Percentiles rank a stretch among this genome's conserved stretches.
phyloP scores from a whole-genome alignment of 345 rosid species.

The Lumnitzera racemosa region DNA sequence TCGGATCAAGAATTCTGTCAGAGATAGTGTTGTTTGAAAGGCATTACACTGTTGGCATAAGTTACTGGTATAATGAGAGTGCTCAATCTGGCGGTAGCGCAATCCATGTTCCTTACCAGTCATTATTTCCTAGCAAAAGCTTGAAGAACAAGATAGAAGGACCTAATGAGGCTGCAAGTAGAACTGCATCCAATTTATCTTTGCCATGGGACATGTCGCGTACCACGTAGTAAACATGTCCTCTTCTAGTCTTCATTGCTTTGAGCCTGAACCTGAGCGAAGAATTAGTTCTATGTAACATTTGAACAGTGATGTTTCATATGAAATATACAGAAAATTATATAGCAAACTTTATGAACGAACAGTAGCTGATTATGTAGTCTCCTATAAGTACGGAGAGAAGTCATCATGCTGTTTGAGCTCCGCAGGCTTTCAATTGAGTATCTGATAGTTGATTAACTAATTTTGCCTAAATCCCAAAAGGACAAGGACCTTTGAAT shows the following conservation, averaged over 20 bases:
- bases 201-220: constrained; percentile 34
- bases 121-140: constrained; percentile 18
- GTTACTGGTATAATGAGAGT: not conserved
- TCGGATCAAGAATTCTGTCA: too few species aligned
- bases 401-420: constrained; percentile 12
- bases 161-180: constrained; percentile 32
- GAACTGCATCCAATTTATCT: constrained; percentile 38
- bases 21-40: too few species aligned
- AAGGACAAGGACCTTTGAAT: not conserved
- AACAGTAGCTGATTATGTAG: constrained; percentile 18
- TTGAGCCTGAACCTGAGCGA: not conserved
- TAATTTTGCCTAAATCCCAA: not conserved
- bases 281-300: too few species aligned
- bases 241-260: not conserved
- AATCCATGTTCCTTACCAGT: not conserved
- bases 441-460: constrained; percentile 5
- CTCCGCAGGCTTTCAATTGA: constrained; percentile 16
- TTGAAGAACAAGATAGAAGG: constrained; percentile 30
- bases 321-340: not conserved
- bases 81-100: not conserved
- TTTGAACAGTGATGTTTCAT: too few species aligned
- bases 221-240: not conserved
- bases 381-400: constrained; percentile 15
- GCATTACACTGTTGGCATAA: too few species aligned
- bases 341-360: not conserved